phyloP scores from a whole-genome alignment of 305 asterid genomes.

The Fraxinus nigra region DNA sequence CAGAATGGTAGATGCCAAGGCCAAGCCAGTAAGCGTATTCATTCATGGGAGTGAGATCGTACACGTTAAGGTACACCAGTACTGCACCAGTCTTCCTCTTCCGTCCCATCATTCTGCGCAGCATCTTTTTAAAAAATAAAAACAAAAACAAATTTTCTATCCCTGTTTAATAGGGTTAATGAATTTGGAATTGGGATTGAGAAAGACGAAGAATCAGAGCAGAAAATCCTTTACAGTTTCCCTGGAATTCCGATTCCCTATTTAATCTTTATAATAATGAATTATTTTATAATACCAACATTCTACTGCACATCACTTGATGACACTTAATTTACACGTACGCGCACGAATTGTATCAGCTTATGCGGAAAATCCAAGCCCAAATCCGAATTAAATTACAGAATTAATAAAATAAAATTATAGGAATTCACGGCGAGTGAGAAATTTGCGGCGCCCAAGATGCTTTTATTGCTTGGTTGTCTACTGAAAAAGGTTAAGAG shows the following conservation, averaged over 20 bases:
- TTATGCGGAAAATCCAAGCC: background rate
- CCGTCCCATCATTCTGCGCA: slow-evolving; percentile 45
- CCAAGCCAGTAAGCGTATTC: slow-evolving; percentile 82
- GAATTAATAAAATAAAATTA: background rate
- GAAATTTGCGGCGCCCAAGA: background rate
- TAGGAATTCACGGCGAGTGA: background rate
- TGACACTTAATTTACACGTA: background rate
- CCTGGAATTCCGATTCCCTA: background rate
- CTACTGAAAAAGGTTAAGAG: background rate
- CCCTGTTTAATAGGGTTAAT: background rate
- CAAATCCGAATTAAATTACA: background rate
- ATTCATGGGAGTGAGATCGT: slow-evolving; percentile 69
- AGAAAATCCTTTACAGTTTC: background rate
- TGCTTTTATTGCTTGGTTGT: background rate
- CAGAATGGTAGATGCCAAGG: slow-evolving; percentile 75
- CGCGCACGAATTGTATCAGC: background rate
- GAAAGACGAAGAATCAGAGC: background rate
- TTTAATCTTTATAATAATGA: background rate
- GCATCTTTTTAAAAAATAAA: slow-evolving; percentile 27
- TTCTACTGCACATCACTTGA: background rate
- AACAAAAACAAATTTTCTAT: background rate
- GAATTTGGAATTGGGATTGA: background rate
- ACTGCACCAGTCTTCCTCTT: slow-evolving; percentile 51
- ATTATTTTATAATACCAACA: background rate
- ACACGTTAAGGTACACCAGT: slow-evolving; percentile 68